Evolutionary conservation across 2,329 filamentous ascomycete genomes (phyloP).

Genomic region (Claviceps paspali): DNA sequence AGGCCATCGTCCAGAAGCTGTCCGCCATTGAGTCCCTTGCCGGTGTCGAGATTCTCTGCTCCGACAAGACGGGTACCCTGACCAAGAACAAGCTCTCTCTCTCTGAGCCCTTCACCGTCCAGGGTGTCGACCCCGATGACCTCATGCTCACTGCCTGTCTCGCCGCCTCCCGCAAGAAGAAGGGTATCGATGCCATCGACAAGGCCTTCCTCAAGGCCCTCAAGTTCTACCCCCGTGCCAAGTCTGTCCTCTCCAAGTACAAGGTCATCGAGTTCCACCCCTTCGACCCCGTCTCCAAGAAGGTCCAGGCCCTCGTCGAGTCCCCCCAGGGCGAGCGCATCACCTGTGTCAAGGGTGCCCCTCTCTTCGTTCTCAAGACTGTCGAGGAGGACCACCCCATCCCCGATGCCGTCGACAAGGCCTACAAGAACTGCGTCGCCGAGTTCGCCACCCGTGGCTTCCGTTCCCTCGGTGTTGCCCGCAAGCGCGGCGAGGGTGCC

Average conservation of each 20-base stretch:
- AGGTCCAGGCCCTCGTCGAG: conserved; percentile 72
- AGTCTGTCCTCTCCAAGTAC: conserved; percentile 68
- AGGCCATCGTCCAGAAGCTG: conserved; percentile 86
- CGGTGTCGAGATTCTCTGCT: conserved; percentile 83
- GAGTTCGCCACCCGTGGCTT: conserved; percentile 89
- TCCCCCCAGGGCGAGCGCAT: conserved; percentile 73
- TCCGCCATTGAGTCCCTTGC: conserved; percentile 84
- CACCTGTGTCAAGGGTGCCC: conserved; percentile 81
- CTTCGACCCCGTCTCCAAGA: conserved; percentile 89
- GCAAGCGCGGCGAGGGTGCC: conserved; percentile 64
- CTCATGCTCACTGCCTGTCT: conserved; percentile 87
- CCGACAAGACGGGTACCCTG: conserved; percentile 72
- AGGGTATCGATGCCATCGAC: conserved; percentile 89
- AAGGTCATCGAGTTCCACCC: conserved; percentile 72
- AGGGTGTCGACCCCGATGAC: conserved; percentile 70
- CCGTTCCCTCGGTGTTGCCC: conserved; percentile 83
- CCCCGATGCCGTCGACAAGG: no score
- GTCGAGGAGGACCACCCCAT: conserved; percentile 76
- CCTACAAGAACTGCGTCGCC: conserved; percentile 84
- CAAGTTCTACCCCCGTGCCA: conserved; percentile 68
- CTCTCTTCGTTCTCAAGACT: conserved; percentile 73
- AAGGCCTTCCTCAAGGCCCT: conserved; percentile 86
- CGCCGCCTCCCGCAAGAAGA: conserved; percentile 85
- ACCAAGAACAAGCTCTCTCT: conserved; percentile 91
- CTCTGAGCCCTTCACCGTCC: conserved; percentile 68